Conservation (phyloP, 805 yeast species). For the Zygotorulaspora chibaensis region DNA sequence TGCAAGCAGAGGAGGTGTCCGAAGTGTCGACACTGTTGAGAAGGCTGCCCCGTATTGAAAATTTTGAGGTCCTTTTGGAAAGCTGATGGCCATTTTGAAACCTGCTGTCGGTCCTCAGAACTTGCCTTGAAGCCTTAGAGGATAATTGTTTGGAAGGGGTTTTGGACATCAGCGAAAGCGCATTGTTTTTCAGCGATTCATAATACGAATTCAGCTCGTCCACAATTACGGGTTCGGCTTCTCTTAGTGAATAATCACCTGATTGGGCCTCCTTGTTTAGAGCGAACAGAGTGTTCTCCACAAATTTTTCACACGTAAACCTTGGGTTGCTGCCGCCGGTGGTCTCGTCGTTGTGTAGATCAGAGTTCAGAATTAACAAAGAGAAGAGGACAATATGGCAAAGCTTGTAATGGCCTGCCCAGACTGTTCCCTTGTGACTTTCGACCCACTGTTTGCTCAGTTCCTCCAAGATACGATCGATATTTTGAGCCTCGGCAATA, state of each 20-base stretch:
- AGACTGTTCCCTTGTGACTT: slow-evolving; percentile 42
- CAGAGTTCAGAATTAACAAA: slow-evolving; percentile 69
- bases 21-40: slow-evolving; percentile 5
- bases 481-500: slow-evolving; percentile 78
- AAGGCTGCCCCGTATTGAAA: slow-evolving; percentile 8
- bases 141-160: slow-evolving; percentile 1
- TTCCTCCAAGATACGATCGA: slow-evolving; percentile 66
- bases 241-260: slow-evolving; percentile 9
- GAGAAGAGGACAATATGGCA: slow-evolving; percentile 72
- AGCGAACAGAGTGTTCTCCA: slow-evolving; percentile 48
- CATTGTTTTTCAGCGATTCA: slow-evolving; percentile 19
- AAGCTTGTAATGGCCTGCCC: slow-evolving; percentile 50
- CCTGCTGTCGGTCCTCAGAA: background rate
- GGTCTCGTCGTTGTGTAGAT: slow-evolving; percentile 55
- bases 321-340: slow-evolving; percentile 18
- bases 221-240: slow-evolving; percentile 11
- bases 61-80: slow-evolving; percentile 5
- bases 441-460: slow-evolving; percentile 61
- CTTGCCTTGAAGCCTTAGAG: background rate
- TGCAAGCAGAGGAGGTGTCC: slow-evolving; percentile 2
- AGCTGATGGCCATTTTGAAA: slow-evolving; percentile 1
- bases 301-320: slow-evolving; percentile 43
- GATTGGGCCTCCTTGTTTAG: slow-evolving; percentile 31
- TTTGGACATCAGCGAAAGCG: slow-evolving; percentile 23
- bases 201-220: slow-evolving; percentile 24